Percentiles rank a stretch among this genome's conserved stretches.
phyloP scores from a whole-genome alignment of 805 yeast genomes.

The Suhomyces tanzawaensis region DNA sequence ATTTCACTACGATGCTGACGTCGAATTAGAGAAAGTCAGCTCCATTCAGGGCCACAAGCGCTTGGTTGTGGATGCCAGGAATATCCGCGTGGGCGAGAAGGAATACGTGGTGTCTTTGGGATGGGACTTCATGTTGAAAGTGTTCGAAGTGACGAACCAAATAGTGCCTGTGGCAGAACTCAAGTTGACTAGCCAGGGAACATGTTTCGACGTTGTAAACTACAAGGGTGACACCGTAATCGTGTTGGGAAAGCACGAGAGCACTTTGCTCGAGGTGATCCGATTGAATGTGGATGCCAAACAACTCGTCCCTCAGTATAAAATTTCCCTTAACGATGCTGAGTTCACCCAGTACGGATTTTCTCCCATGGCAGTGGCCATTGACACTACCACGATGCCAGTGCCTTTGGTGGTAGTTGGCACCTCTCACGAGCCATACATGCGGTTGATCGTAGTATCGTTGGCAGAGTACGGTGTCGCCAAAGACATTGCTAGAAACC shows the following conservation, averaged over 20 bases:
- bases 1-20: slow-evolving; percentile 4
- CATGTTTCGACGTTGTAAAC: slow-evolving; percentile 44
- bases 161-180: slow-evolving; percentile 13
- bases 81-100: slow-evolving; percentile 10
- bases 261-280: slow-evolving; percentile 54
- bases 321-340: slow-evolving; percentile 68
- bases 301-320: slow-evolving; percentile 21
- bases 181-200: slow-evolving; percentile 50
- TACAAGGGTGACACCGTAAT: slow-evolving; percentile 34
- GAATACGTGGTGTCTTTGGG: slow-evolving; percentile 55
- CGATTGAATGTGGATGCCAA: slow-evolving; percentile 1
- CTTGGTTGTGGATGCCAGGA: slow-evolving; percentile 38
- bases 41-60: slow-evolving; percentile 30
- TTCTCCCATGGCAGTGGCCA: slow-evolving; percentile 49
- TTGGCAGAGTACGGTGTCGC: slow-evolving; percentile 31
- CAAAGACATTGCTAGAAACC: slow-evolving; percentile 22
- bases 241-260: slow-evolving; percentile 58
- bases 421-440: slow-evolving; percentile 76
- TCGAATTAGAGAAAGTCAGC: slow-evolving; percentile 2
- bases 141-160: slow-evolving; percentile 27
- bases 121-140: slow-evolving; percentile 50
- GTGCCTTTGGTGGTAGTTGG: slow-evolving; percentile 52
- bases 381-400: slow-evolving; percentile 9
- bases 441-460: slow-evolving; percentile 59
- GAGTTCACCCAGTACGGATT: slow-evolving; percentile 66